phyloP scores from a whole-genome alignment of 1,284 basidiomycete genomes.

The Naganishia cerealis region DNA sequence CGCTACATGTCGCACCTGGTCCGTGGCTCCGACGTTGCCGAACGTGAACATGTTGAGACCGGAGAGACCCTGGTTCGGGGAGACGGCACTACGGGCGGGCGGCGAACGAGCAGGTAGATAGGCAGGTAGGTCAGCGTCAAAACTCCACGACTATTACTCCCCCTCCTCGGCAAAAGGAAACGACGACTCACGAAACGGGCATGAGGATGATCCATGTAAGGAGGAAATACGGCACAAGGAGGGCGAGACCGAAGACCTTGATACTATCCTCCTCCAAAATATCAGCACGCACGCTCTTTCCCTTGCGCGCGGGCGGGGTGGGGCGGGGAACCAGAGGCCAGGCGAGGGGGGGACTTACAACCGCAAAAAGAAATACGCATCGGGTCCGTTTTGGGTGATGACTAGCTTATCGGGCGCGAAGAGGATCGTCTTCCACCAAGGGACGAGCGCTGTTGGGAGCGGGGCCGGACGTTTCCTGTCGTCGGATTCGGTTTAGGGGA shows the following conservation, averaged over 20 bases:
- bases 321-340: neutral
- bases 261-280: conserved; percentile 33
- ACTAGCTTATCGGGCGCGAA: conserved; percentile 44
- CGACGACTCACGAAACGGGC: conserved; percentile 45
- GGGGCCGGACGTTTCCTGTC: conserved; percentile 41
- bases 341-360: conserved; percentile 53
- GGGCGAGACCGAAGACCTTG: conserved; percentile 58
- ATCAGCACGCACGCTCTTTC: neutral
- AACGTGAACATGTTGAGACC: conserved; percentile 77
- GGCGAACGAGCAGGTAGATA: conserved; percentile 45
- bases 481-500: neutral
- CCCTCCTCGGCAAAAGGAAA: neutral
- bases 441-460: conserved; percentile 40
- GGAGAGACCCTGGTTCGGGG: conserved; percentile 56
- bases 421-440: conserved; percentile 48
- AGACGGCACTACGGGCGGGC: conserved; percentile 61
- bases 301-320: no score
- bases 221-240: conserved; percentile 75
- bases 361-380: conserved; percentile 90
- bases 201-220: conserved; percentile 57
- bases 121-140: neutral
- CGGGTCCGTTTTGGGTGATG: conserved; percentile 73
- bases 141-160: neutral
- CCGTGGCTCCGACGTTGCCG: conserved; percentile 67
- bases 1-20: conserved; percentile 67